Conservation (phyloP, 176 grass and related monocot species). For the barley (Hordeum vulgare) region MorexV3_pseudomolecules_assembly NC_058521.1:513553664-513554163, state of each 20-base stretch:
- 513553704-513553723: not conserved
- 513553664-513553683: not conserved
- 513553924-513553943: no score
- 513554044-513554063: not conserved
- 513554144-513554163: not conserved
- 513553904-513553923: no score
- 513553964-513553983: no score
- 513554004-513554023: not conserved
- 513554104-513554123: not conserved
- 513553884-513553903: not conserved
- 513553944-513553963: no score
- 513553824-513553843: not conserved
- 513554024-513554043: not conserved
- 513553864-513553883: not conserved
- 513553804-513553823: not conserved
- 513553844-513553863: not conserved
- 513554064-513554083: not conserved
- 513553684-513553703: not conserved
- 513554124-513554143: not conserved
- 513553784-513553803: not conserved
- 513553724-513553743: not conserved
- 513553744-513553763: not conserved
- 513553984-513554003: not conserved
- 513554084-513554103: not conserved
- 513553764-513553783: not conserved